Percentiles rank a stretch among this genome's conserved stretches.
Evolutionary conservation across 1,284 basidiomycete species (phyloP).

Genomic region (Tilletia setariae): DNA sequence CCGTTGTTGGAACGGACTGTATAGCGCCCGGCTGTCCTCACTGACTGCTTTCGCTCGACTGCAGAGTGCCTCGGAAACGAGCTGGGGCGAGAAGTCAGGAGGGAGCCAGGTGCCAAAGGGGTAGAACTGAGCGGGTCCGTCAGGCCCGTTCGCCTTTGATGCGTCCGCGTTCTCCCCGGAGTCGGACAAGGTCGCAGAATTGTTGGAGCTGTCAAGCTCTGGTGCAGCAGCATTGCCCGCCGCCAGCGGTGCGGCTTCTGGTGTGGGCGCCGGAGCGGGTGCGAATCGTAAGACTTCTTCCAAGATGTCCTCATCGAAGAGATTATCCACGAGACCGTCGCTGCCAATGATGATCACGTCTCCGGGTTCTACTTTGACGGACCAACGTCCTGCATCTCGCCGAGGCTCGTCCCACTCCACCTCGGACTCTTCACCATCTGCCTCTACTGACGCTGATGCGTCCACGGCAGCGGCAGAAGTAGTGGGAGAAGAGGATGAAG

Average conservation of each 20-base stretch:
- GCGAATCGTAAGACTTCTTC: slow-evolving; percentile 77
- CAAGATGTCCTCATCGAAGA: slow-evolving; percentile 90
- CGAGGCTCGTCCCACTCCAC: slow-evolving; percentile 45
- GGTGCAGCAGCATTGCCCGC: neutral
- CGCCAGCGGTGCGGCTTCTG: too few relatives aligned
- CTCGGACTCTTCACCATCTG: slow-evolving; percentile 7
- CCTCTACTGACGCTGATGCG: neutral
- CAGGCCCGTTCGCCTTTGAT: neutral
- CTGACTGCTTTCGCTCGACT: slow-evolving; percentile 59
- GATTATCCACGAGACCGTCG: slow-evolving; percentile 87
- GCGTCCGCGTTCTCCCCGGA: neutral
- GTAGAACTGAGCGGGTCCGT: slow-evolving; percentile 7
- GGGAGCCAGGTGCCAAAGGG: slow-evolving; percentile 27
- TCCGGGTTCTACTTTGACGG: slow-evolving; percentile 73
- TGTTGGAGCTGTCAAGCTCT: neutral
- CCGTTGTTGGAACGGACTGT: slow-evolving; percentile 60
- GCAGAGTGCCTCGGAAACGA: slow-evolving; percentile 60
- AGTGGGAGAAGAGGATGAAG: neutral
- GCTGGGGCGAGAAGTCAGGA: slow-evolving; percentile 57
- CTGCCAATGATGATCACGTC: slow-evolving; percentile 85
- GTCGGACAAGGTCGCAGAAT: neutral
- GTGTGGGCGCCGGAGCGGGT: slow-evolving; percentile 30
- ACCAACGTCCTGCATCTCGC: slow-evolving; percentile 67
- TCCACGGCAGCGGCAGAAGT: neutral
- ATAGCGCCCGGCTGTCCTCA: slow-evolving; percentile 58